Evolutionary conservation across 2,329 filamentous ascomycete genomes (phyloP).

Genomic region (Aquanectria penicillioides): DNA sequence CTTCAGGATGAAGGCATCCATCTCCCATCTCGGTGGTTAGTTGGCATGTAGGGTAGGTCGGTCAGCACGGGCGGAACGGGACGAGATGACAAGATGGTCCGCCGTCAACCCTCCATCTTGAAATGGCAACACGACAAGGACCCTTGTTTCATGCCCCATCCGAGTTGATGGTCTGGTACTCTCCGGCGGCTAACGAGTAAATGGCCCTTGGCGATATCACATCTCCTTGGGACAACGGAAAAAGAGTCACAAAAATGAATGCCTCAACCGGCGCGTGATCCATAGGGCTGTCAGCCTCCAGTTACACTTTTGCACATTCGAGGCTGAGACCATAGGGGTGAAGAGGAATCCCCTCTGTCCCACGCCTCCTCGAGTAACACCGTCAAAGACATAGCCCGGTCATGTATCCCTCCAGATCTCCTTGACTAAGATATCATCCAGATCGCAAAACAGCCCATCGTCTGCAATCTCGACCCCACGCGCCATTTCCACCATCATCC

Average conservation of each 20-base stretch:
- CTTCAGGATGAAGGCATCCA: not conserved
- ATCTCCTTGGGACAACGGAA: not conserved
- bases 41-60: slow-evolving; percentile 16
- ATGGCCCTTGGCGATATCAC: not conserved
- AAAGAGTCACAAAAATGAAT: too few species aligned
- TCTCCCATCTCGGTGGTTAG: not conserved
- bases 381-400: not conserved
- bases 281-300: too few species aligned
- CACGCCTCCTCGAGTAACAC: not conserved
- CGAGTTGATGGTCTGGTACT: not conserved
- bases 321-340: too few species aligned
- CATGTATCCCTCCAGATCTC: slow-evolving; percentile 1
- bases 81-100: slow-evolving; percentile 5
- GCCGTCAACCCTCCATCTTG: slow-evolving; percentile 1
- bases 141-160: slow-evolving; percentile 15
- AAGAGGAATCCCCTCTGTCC: too few species aligned
- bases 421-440: slow-evolving; percentile 14
- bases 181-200: not conserved
- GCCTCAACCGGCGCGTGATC: too few species aligned
- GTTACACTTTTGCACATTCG: too few species aligned
- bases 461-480: slow-evolving; percentile 30
- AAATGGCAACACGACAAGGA: not conserved
- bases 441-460: slow-evolving; percentile 14
- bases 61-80: slow-evolving; percentile 16
- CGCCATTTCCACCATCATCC: slow-evolving; percentile 30